Evolutionary conservation across 2,329 filamentous ascomycete species (phyloP), one percentile per base, ranked within the genome.

Genomic region (Leptographium wingfieldii): DNA sequence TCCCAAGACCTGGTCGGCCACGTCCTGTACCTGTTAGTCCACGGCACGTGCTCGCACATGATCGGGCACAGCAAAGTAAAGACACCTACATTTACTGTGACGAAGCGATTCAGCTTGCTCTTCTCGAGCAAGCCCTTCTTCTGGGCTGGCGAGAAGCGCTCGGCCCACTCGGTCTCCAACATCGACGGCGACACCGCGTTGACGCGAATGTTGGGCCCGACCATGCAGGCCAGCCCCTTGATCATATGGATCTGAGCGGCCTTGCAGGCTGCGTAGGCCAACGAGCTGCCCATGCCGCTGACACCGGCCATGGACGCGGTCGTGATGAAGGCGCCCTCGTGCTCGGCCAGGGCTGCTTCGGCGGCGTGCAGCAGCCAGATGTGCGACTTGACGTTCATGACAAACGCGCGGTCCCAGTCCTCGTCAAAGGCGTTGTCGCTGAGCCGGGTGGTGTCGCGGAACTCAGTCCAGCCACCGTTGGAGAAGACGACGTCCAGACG

Each of bases 401-500:
- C 77, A 65, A 81, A 84, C 63, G 78, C 80, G 6, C 68, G 69
- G 65, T 84, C 81, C 81, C 81, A 84, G 65, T 84, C 81, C 2
- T 77, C 77, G 63, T 85, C 82, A 33, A 73, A 65, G n/a, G 76
- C 69, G 61, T 80, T 80, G 12, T 83, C 79, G 31, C 80, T 74
- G 31, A 83, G 67, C 64, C 77, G 69, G 9, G 63, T 68, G 54
- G 81, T 72, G 57, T 77, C 69, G 14, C 76, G 71, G 19, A 78
- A 69, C 19, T 66, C 68, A 0, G 79, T 80, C 78, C 79, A 82
- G 3, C 80, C 79, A 9, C 86, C 87, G 70, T 94, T 94, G 2
- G 86, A 87, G 66, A 92, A 82, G 54, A 94, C 76, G 49, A 90
- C 78, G 72, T 94, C 88, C n/a, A 94, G 70, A 1, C 85, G 82